phyloP scores from a whole-genome alignment of 805 yeast species.

The Yamadazyma endophytica region DNA sequence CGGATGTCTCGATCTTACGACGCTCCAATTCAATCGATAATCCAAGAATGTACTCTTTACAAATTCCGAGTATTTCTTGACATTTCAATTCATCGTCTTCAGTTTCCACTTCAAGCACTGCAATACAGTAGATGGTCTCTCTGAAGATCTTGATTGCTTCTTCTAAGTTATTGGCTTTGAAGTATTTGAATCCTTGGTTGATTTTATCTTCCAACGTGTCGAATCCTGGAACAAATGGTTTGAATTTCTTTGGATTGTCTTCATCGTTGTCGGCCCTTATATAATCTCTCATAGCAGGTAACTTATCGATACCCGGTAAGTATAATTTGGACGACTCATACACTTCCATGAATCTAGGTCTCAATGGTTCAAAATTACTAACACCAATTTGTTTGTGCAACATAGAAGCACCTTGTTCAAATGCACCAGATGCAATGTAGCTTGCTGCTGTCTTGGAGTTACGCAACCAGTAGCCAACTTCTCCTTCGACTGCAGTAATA shows the following conservation, averaged over 20 bases:
- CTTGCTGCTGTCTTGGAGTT: constrained; percentile 88
- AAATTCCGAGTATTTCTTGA: constrained; percentile 61
- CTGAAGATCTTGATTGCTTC: constrained; percentile 80
- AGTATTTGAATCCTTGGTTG: constrained; percentile 73
- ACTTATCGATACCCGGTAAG: constrained; percentile 68
- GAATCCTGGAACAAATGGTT: constrained; percentile 73
- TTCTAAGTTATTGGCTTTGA: constrained; percentile 78
- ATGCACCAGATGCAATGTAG: constrained; percentile 93
- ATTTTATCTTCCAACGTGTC: constrained; percentile 59
- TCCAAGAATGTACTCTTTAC: constrained; percentile 90
- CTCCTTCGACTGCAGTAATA: constrained; percentile 45
- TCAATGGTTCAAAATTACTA: constrained; percentile 81
- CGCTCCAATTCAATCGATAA: constrained; percentile 87
- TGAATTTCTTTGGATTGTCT: constrained; percentile 41
- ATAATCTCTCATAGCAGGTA: constrained; percentile 65
- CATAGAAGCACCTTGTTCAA: constrained; percentile 92
- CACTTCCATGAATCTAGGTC: constrained; percentile 76
- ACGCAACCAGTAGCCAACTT: constrained; percentile 77
- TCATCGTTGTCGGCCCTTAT: constrained; percentile 64
- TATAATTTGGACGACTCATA: constrained; percentile 77
- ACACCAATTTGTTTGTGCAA: constrained; percentile 87
- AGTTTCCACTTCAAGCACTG: constrained; percentile 65
- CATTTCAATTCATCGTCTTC: constrained; percentile 78
- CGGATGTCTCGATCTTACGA: constrained; percentile 68
- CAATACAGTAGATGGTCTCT: constrained; percentile 68